phyloP scores from a whole-genome alignment of 257 asterid species.

The Primulina eburnea region DNA sequence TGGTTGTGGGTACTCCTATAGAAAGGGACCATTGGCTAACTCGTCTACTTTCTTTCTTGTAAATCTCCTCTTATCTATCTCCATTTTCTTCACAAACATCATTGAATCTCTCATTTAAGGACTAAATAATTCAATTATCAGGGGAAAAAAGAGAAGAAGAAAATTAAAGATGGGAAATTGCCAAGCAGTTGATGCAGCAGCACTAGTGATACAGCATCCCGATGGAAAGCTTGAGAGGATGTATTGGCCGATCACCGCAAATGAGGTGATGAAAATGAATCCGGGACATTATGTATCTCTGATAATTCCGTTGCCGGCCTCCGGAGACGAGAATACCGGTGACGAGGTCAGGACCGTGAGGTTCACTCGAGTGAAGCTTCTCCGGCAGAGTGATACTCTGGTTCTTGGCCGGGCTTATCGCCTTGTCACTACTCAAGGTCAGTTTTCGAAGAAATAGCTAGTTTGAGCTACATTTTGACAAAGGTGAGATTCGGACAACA shows the following conservation, averaged over 20 bases:
- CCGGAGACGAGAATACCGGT: constrained; percentile 27
- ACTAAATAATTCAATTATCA: neutral
- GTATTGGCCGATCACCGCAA: constrained; percentile 69
- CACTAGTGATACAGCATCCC: constrained; percentile 84
- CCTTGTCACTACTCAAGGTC: constrained; percentile 87
- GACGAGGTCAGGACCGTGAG: constrained; percentile 39
- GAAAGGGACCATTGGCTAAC: constrained; percentile 40
- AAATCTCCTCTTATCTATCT: constrained; percentile 25
- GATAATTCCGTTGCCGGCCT: constrained; percentile 52
- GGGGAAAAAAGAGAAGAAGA: neutral
- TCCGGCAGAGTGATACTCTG: constrained; percentile 65
- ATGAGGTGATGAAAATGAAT: constrained; percentile 74
- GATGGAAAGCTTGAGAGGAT: constrained; percentile 66
- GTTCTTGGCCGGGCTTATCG: constrained; percentile 83
- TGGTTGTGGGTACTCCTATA: constrained; percentile 28
- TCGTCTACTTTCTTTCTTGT: constrained; percentile 24
- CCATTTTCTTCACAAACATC: constrained; percentile 34
- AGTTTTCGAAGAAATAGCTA: neutral
- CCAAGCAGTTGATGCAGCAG: constrained; percentile 91
- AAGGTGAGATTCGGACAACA: too few species aligned
- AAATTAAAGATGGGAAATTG: constrained; percentile 65
- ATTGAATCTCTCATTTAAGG: neutral
- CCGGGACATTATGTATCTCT: constrained; percentile 90
- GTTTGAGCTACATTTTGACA: neutral
- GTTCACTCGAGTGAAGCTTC: constrained; percentile 74